Conservation (phyloP, 768 basidiomycete species). For the Clavulina sp. region DNA sequence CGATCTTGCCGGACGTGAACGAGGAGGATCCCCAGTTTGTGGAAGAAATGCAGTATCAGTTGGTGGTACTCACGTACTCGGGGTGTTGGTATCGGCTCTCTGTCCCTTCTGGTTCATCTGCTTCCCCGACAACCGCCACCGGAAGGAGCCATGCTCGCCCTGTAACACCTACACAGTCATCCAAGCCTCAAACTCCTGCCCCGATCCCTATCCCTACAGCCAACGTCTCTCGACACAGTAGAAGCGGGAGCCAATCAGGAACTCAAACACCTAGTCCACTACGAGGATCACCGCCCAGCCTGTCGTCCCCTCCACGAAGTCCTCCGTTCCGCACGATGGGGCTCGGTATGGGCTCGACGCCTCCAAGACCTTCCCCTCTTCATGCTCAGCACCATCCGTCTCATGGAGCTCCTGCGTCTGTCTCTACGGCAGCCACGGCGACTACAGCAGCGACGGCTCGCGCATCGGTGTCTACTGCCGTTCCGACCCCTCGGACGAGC, state of each 20-base stretch:
- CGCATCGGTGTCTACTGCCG: background rate
- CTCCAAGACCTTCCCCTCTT: background rate
- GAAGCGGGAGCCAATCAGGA: too few relatives aligned
- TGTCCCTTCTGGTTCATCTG: slow-evolving; percentile 27
- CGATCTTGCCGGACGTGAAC: background rate
- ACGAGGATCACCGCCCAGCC: too few relatives aligned
- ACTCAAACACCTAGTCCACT: too few relatives aligned
- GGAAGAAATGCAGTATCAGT: slow-evolving; percentile 37
- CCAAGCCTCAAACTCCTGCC: background rate
- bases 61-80: slow-evolving; percentile 70
- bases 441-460: too few relatives aligned
- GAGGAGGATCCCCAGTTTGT: background rate
- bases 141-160: too few relatives aligned
- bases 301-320: background rate
- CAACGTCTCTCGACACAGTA: background rate
- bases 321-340: background rate
- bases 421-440: background rate
- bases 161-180: background rate
- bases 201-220: background rate
- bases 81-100: slow-evolving; percentile 87
- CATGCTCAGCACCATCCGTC: too few relatives aligned
- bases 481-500: slow-evolving; percentile 1
- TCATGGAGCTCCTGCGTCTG: too few relatives aligned
- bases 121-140: background rate
- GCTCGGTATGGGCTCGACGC: background rate